These are phyloP conservation scores for Triticum turgidum DNA, from an alignment of 176 grass and related monocot species.

Conservation along the genomic window DNA sequence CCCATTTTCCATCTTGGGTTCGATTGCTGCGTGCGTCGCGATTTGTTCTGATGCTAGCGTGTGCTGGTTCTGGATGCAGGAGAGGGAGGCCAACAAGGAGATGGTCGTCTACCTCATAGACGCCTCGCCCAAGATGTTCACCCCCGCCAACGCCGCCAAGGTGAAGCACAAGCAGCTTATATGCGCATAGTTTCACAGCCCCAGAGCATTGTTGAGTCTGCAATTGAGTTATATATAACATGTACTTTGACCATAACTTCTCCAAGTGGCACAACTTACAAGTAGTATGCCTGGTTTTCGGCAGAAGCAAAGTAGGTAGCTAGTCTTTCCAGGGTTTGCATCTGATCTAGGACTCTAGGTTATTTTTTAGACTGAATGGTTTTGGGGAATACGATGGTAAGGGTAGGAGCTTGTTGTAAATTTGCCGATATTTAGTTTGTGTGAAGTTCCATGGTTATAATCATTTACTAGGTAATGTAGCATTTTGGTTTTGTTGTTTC, in stretches of 20 bases:
- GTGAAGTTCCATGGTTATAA: not conserved
- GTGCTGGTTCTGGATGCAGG: slow-evolving; percentile 44
- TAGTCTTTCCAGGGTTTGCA: not conserved
- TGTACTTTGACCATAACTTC: not conserved
- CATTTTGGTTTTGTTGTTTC: slow-evolving; percentile 12
- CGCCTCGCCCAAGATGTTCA: slow-evolving; percentile 96
- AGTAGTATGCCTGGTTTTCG: not conserved
- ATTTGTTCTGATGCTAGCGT: not conserved
- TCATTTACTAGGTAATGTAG: not conserved
- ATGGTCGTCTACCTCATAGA: slow-evolving; percentile 87
- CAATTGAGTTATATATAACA: not conserved
- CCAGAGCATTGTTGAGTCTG: not conserved
- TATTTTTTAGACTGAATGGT: not conserved
- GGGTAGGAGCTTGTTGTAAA: not conserved
- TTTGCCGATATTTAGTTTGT: not conserved
- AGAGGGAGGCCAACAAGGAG: slow-evolving; percentile 84
- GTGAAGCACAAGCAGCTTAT: slow-evolving; percentile 28
- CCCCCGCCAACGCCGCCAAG: slow-evolving; percentile 31
- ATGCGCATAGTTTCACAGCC: not conserved
- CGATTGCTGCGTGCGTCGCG: slow-evolving; percentile 1
- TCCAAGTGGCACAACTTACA: not conserved
- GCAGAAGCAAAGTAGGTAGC: not conserved
- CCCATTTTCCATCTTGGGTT: not conserved
- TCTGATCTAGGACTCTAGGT: not conserved
- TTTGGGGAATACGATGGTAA: not conserved